These are phyloP conservation scores for Mucor plumbeus DNA, from an alignment of 371 early-diverging fungal species.

Conservation along the genomic window DNA sequence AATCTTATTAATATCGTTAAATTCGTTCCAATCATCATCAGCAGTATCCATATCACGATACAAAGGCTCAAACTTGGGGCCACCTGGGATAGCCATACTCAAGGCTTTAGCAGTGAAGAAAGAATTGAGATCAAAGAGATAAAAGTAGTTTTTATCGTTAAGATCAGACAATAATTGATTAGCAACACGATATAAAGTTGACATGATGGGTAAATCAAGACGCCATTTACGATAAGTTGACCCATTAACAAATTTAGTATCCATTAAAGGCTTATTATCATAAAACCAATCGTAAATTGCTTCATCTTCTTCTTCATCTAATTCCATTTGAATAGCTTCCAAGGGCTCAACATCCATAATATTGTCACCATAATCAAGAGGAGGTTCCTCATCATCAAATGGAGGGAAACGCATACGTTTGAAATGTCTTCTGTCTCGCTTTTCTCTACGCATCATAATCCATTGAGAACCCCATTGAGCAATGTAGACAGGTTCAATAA, in stretches of 20 bases:
- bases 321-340: conserved; percentile 98
- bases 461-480: conserved; percentile 99
- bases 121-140: conserved; percentile 92
- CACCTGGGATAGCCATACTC: conserved; percentile 99
- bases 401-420: conserved; percentile 99
- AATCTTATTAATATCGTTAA: conserved; percentile 99
- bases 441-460: conserved; percentile 99
- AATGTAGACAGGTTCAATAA: conserved; percentile 94
- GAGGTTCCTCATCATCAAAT: conserved; percentile 98
- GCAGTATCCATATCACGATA: conserved; percentile 93
- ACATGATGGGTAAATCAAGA: conserved; percentile 92
- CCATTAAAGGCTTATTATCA: conserved; percentile 92
- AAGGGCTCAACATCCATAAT: conserved; percentile 96
- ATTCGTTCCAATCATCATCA: conserved; percentile 99
- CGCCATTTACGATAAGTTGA: conserved; percentile 92
- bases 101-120: conserved; percentile 98
- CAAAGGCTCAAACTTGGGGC: conserved; percentile 98
- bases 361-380: conserved; percentile 97
- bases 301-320: conserved; percentile 95
- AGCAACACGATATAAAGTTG: conserved; percentile 91
- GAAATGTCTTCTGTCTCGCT: conserved; percentile 97
- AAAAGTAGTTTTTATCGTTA: conserved; percentile 95
- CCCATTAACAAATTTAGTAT: conserved; percentile 88
- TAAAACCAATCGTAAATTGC: conserved; percentile 97
- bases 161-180: conserved; percentile 93